phyloP scores from a whole-genome alignment of 768 basidiomycete species.

The Hygrocybe punicea region DNA sequence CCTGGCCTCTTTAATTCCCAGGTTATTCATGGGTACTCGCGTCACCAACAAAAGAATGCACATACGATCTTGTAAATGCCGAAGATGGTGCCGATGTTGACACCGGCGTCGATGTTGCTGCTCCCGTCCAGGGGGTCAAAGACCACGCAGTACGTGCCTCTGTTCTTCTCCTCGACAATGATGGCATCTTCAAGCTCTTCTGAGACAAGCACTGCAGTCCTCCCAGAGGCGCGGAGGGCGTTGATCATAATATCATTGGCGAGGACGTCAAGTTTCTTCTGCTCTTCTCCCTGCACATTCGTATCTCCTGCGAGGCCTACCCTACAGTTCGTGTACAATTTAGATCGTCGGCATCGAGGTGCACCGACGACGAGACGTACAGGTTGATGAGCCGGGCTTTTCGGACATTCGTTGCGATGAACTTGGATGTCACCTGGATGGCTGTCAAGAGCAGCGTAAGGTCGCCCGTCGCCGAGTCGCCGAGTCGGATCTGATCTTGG shows the following conservation, averaged over 20 bases:
- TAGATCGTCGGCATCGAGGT: conserved; percentile 2
- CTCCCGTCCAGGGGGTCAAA: conserved; percentile 97
- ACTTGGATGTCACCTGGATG: conserved; percentile 94
- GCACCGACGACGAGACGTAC: conserved; percentile 45
- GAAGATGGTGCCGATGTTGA: conserved; percentile 97
- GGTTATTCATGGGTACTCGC: neutral
- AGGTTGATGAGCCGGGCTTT: conserved; percentile 96
- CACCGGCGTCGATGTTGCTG: conserved; percentile 98
- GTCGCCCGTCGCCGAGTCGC: conserved; percentile 84
- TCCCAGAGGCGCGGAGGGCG: conserved; percentile 91
- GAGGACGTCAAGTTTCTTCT: conserved; percentile 98
- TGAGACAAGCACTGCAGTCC: conserved; percentile 93
- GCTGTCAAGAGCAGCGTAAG: conserved; percentile 91
- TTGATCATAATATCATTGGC: conserved; percentile 99
- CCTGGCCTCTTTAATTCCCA: conserved; percentile 53
- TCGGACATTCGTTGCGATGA: conserved; percentile 97
- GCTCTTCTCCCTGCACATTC: conserved; percentile 97
- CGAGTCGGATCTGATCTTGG: conserved; percentile 77
- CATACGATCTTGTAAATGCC: conserved; percentile 90
- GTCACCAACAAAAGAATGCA: conserved; percentile 11
- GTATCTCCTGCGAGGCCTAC: conserved; percentile 95
- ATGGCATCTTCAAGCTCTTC: conserved; percentile 94
- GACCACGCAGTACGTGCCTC: conserved; percentile 93
- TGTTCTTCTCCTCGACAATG: conserved; percentile 76
- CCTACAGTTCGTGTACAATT: conserved; percentile 38